A percentile compares a stretch with the other conserved stretches of the same genome.
Evolutionary conservation across 1,284 basidiomycete species (phyloP).

Genomic region (Leucoagaricus sp.): DNA sequence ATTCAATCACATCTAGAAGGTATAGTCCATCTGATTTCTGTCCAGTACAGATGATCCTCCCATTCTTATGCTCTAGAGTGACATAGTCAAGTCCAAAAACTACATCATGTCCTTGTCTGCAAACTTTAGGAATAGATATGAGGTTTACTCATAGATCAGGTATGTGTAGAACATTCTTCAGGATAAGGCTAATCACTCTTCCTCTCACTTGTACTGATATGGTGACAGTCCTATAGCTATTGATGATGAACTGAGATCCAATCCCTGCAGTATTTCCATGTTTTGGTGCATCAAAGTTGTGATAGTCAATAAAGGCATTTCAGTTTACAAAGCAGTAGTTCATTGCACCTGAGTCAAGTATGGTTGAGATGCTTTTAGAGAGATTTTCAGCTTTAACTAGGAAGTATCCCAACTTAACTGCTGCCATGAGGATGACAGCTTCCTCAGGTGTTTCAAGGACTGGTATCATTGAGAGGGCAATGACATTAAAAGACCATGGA

Average conservation of each 20-base stretch:
- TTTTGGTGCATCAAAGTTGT: not conserved
- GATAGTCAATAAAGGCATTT: slow-evolving; percentile 20
- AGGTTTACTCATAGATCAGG: slow-evolving; percentile 21
- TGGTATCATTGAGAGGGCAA: too few species aligned
- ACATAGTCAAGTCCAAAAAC: slow-evolving; percentile 15
- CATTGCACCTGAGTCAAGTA: slow-evolving; percentile 22
- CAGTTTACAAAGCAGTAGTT: slow-evolving; percentile 26
- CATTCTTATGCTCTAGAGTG: not conserved
- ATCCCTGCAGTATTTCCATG: slow-evolving; percentile 19
- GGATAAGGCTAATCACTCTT: slow-evolving; percentile 19
- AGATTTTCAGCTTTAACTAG: too few species aligned
- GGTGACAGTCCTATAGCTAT: slow-evolving; percentile 21
- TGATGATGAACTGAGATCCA: slow-evolving; percentile 21
- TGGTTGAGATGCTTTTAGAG: not conserved
- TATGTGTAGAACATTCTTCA: slow-evolving; percentile 23
- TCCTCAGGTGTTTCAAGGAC: too few species aligned
- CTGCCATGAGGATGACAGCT: too few species aligned
- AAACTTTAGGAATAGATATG: slow-evolving; percentile 21
- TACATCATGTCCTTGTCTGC: slow-evolving; percentile 1
- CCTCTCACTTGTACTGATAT: not conserved
- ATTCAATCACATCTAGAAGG: not conserved
- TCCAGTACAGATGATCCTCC: not conserved
- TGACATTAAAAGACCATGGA: too few species aligned
- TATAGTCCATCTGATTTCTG: not conserved
- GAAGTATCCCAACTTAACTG: too few species aligned